A percentile compares a stretch with the other conserved stretches of the same genome.
These are phyloP conservation scores for Sicyos edulis DNA, from an alignment of 306 rosid genomes.

Conservation along the genomic window DNA sequence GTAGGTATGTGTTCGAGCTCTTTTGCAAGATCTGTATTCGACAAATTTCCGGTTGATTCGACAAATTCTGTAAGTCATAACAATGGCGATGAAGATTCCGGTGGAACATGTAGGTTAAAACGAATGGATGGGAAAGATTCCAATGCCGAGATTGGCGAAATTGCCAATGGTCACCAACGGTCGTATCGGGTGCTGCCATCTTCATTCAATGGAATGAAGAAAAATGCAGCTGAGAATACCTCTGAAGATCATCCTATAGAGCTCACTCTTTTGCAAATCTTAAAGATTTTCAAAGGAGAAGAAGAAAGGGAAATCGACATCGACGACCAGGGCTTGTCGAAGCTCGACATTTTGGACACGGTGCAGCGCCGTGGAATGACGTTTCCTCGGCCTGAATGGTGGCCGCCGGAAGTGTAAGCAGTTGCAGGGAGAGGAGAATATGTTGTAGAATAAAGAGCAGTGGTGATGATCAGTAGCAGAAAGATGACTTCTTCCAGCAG, in stretches of 20 bases:
- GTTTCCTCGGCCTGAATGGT: conserved; percentile 18
- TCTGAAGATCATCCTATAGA: conserved; percentile 5
- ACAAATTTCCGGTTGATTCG: not conserved
- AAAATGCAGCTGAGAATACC: not conserved
- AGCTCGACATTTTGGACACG: not conserved
- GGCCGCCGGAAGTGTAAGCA: conserved; percentile 11
- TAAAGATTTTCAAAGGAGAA: conserved; percentile 13
- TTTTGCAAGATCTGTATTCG: not conserved
- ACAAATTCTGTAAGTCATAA: not conserved
- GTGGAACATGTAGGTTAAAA: not conserved
- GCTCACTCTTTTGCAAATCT: conserved; percentile 5
- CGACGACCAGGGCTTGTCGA: not conserved
- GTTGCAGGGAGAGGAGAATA: not conserved
- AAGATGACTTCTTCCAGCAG: conserved; percentile 7
- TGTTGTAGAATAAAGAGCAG: not conserved
- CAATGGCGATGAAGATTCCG: not conserved
- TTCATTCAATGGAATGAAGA: not conserved
- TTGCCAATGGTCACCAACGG: not conserved
- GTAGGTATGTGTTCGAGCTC: not conserved
- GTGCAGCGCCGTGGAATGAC: conserved; percentile 13
- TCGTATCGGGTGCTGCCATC: not conserved
- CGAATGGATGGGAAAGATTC: not conserved
- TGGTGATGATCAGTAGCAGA: conserved; percentile 3
- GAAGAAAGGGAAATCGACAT: not conserved
- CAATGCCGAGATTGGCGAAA: not conserved